Evolutionary conservation across 306 rosid species (phyloP).

Genomic region (Astragalus glycyphyllos): DNA sequence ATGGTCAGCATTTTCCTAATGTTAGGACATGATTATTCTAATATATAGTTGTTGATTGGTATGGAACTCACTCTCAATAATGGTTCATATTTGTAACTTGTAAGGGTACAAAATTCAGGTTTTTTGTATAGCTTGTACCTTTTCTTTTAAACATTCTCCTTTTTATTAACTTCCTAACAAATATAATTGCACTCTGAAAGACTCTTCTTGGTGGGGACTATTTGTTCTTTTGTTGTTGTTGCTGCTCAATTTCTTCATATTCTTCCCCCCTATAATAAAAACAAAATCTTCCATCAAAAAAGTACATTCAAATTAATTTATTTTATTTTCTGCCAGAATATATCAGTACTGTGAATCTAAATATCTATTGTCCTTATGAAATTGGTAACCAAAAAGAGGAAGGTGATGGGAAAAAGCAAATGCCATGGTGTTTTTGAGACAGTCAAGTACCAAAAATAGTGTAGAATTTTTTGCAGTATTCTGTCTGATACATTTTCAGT

Average conservation of each 20-base stretch:
- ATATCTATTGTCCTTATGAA: conserved; percentile 28
- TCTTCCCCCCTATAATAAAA: conserved; percentile 51
- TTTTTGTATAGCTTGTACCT: conserved; percentile 54
- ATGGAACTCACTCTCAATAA: conserved; percentile 49
- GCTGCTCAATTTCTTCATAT: conserved; percentile 57
- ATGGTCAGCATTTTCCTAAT: conserved; percentile 46
- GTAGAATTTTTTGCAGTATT: conserved; percentile 38
- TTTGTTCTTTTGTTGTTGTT: conserved; percentile 48
- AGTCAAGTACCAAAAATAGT: conserved; percentile 37
- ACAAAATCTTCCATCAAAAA: conserved; percentile 46
- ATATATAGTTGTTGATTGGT: no score
- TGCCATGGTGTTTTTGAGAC: conserved; percentile 28
- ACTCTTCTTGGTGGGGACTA: conserved; percentile 59
- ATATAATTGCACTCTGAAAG: conserved; percentile 44
- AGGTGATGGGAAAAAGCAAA: conserved; percentile 18
- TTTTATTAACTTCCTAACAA: conserved; percentile 43
- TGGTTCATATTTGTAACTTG: conserved; percentile 54
- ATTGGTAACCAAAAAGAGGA: background rate
- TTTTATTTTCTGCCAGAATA: conserved; percentile 27
- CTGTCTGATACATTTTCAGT: conserved; percentile 38
- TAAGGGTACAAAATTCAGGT: conserved; percentile 58
- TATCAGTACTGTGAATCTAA: conserved; percentile 29
- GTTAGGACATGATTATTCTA: conserved; percentile 48
- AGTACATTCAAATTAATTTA: conserved; percentile 34
- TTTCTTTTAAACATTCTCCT: conserved; percentile 52